Conservation (phyloP, 1,284 basidiomycete genomes). For the Pholiota adiposa region DNA sequence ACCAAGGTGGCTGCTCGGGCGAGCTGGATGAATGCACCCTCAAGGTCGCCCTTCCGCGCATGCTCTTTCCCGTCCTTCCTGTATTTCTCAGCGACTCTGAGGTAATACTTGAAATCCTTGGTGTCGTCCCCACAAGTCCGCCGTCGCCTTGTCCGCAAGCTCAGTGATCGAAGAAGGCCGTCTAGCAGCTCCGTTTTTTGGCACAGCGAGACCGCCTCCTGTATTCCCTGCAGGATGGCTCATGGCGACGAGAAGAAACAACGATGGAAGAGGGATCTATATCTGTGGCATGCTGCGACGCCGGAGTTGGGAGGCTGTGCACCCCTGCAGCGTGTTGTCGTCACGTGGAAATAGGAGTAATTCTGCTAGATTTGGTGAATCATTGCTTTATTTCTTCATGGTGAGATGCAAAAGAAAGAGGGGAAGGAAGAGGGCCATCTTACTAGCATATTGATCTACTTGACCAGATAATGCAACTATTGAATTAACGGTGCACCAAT, state of each 20-base stretch:
- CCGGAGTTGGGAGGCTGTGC: too few species aligned
- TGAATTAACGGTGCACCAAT: too few species aligned
- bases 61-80: slow-evolving; percentile 49
- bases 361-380: too few species aligned
- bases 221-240: slow-evolving; percentile 11
- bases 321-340: too few species aligned
- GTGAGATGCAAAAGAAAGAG: too few species aligned
- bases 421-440: too few species aligned
- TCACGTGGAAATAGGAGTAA: background rate
- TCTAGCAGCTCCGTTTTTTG: slow-evolving; percentile 6
- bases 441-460: too few species aligned
- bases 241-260: slow-evolving; percentile 6
- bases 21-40: slow-evolving; percentile 60
- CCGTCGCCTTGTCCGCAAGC: slow-evolving; percentile 53
- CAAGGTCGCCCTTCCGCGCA: slow-evolving; percentile 50
- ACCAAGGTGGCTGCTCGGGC: slow-evolving; percentile 68
- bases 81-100: slow-evolving; percentile 57
- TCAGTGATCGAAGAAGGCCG: slow-evolving; percentile 58
- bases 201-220: slow-evolving; percentile 6
- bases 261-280: background rate
- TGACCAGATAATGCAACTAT: too few species aligned
- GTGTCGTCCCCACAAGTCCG: slow-evolving; percentile 51
- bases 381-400: too few species aligned
- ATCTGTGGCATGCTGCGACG: slow-evolving; percentile 2
- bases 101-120: slow-evolving; percentile 56